These are phyloP conservation scores for Echinochloa phyllopogon DNA, from an alignment of 176 grass and related monocot genomes.

Conservation along the genomic window DNA sequence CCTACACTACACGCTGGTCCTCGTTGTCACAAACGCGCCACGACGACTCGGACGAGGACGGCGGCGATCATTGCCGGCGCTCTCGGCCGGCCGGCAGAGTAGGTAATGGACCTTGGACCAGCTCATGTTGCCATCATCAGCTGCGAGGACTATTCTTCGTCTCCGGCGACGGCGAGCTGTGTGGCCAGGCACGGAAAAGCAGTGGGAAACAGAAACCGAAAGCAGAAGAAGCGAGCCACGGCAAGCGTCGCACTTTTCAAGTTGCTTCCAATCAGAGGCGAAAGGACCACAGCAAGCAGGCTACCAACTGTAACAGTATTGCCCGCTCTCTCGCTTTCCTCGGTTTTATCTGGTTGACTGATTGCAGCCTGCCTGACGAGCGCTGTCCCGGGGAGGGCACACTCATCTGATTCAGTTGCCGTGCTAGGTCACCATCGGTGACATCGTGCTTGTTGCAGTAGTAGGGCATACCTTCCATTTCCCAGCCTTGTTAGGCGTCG, in stretches of 20 bases:
- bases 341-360: constrained; percentile 35
- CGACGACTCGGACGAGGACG: not conserved
- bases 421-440: constrained; percentile 11
- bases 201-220: not conserved
- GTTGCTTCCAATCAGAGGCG: not conserved
- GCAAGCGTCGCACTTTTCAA: constrained; percentile 1
- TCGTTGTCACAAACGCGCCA: constrained; percentile 8
- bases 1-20: not conserved
- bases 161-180: not conserved
- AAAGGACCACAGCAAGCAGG: constrained; percentile 8
- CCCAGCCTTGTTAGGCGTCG: too few relatives aligned
- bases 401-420: not conserved
- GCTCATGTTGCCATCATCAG: constrained; percentile 13
- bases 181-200: constrained; percentile 4
- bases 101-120: not conserved
- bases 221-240: constrained; percentile 29
- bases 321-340: constrained; percentile 7
- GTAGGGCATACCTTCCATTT: not conserved
- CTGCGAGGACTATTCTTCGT: not conserved
- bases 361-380: not conserved
- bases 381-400: constrained; percentile 4
- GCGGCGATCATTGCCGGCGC: not conserved
- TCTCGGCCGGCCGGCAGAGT: not conserved
- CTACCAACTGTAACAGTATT: constrained; percentile 5
- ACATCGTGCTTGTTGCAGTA: not conserved